These are phyloP conservation scores for Aspergillus latus DNA, from an alignment of 2,329 filamentous ascomycete genomes.

Conservation along the genomic window DNA sequence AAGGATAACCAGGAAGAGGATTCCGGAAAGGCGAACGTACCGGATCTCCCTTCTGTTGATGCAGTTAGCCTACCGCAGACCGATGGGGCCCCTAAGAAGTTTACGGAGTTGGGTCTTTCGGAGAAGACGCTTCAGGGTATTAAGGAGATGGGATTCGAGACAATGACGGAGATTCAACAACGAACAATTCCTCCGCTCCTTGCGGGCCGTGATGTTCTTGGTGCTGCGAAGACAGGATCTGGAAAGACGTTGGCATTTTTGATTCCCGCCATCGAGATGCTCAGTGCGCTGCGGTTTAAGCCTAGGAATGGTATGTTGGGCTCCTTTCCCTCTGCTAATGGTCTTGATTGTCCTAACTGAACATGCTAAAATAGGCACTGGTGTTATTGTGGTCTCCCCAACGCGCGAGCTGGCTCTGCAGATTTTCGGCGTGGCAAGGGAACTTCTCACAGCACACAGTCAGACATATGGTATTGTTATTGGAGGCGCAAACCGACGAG, in stretches of 20 bases:
- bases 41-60: constrained; percentile 54
- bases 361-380: constrained; percentile 56
- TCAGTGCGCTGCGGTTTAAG: constrained; percentile 87
- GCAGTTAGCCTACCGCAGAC: constrained; percentile 57
- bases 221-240: constrained; percentile 92
- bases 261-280: constrained; percentile 91
- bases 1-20: constrained; percentile 31
- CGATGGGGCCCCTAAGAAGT: constrained; percentile 65
- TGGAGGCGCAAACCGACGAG: constrained; percentile 84
- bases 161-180: constrained; percentile 93
- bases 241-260: constrained; percentile 96
- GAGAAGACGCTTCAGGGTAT: constrained; percentile 88
- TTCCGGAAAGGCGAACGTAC: constrained; percentile 31
- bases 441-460: constrained; percentile 91
- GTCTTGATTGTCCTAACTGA: constrained; percentile 6
- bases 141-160: constrained; percentile 86
- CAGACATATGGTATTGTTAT: constrained; percentile 96
- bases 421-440: constrained; percentile 91
- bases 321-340: neutral
- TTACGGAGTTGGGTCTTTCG: constrained; percentile 79
- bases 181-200: constrained; percentile 83
- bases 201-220: constrained; percentile 87
- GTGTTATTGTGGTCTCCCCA: constrained; percentile 87
- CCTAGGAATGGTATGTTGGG: constrained; percentile 70
- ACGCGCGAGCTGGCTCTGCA: constrained; percentile 92